Evolutionary conservation across 1,284 basidiomycete genomes (phyloP).

Genomic region (Boletellus sp.): DNA sequence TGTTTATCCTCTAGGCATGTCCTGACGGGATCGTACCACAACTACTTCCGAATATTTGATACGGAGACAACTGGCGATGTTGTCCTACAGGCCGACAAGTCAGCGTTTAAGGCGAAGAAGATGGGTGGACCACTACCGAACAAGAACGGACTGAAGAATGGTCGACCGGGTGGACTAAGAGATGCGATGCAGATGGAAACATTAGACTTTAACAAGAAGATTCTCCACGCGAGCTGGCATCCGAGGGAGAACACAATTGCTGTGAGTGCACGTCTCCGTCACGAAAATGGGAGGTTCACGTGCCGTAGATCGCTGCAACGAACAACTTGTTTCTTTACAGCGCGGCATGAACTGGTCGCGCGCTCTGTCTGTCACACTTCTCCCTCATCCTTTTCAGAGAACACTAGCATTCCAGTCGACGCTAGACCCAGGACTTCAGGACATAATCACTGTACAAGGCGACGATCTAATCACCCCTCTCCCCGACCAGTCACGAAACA

Average conservation of each 20-base stretch:
- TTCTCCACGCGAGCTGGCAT: slow-evolving; percentile 96
- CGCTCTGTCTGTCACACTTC: slow-evolving; percentile 1
- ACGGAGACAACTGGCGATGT: slow-evolving; percentile 87
- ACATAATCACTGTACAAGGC: slow-evolving; percentile 20
- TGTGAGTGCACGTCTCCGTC: slow-evolving; percentile 46
- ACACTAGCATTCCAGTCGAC: slow-evolving; percentile 7
- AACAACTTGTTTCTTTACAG: slow-evolving; percentile 91
- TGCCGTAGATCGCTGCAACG: slow-evolving; percentile 80
- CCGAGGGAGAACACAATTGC: slow-evolving; percentile 97
- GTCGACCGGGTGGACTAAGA: slow-evolving; percentile 64
- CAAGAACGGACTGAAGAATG: slow-evolving; percentile 70
- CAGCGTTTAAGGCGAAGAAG: slow-evolving; percentile 99
- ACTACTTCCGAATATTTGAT: slow-evolving; percentile 99
- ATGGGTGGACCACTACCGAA: slow-evolving; percentile 78
- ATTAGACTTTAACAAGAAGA: slow-evolving; percentile 99
- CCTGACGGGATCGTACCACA: slow-evolving; percentile 97
- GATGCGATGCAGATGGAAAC: slow-evolving; percentile 88
- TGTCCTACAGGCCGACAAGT: slow-evolving; percentile 97
- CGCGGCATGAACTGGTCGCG: slow-evolving; percentile 55
- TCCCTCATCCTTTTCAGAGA: slow-evolving; percentile 10
- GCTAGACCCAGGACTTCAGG: slow-evolving; percentile 10
- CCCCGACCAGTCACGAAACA: slow-evolving; percentile 20
- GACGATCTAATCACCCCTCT: slow-evolving; percentile 26
- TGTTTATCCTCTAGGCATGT: slow-evolving; percentile 62
- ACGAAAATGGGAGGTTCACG: slow-evolving; percentile 8